Base-by-base conservation (phyloP, 1,139 yeast genomes). In the Saccharomyces pastorianus region DNA sequence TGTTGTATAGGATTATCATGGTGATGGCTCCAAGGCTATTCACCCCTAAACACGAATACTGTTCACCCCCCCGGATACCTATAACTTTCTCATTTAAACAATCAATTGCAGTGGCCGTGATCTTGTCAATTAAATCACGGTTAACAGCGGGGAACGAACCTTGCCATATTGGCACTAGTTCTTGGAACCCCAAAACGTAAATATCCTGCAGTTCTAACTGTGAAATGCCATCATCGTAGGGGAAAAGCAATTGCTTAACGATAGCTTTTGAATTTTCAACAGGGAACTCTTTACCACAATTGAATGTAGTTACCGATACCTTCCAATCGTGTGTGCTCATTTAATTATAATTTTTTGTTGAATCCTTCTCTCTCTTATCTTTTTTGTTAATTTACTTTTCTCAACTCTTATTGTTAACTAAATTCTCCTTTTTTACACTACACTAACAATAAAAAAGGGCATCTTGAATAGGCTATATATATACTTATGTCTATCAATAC, bases 101-200 rank as follows among this genome's bases (percentile, higher is more conserved):
- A 2, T 68, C 63, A n/a, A 77, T 63, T 2, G 84, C 64, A 0
- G 74, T 64, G 4, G 73, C 69, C 48, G 76, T 72, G 50, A 84
- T 62, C 0, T 72, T 65, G 6, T 75, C 67, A n/a, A 38, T 38
- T 8, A 38, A 17, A 17, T 38, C 44, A 38, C 44, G 44, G 13
- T 38, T 38, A 8, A 38, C 44, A 17, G 44, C 2, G 11, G 44
- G 44, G 53, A 82, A 78, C 7, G 85, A 75, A 1, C 88, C 86
- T 51, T 85, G 85, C 63, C 85, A 66, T 1, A 86, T 75, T 1
- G 86, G 73, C 47, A 88, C 79, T 31, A 87, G 67, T 66, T 90
- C 97, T 67, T 90, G 90, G 52, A 89, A 77, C 1, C 88, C 95
- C 64, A 88, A 78, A 0, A 79, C 88, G 54, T 81, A 77, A 8